Evolutionary conservation across 441 rosid genomes (phyloP).

Genomic region (Bocquillonia castaneifolia): DNA sequence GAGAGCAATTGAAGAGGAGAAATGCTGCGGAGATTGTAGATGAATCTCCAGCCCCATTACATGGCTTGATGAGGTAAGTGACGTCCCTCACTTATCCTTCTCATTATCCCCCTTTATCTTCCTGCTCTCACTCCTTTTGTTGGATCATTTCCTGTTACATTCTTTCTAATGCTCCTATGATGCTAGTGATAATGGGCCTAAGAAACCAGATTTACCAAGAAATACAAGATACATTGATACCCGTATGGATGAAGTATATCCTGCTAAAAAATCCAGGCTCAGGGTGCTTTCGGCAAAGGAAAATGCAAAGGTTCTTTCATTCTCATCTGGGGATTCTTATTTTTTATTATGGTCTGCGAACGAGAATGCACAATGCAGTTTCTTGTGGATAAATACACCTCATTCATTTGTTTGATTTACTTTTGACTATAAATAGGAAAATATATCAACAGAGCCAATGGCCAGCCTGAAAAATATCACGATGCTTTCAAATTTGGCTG

Average conservation of each 20-base stretch:
- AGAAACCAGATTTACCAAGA: slow-evolving; percentile 45
- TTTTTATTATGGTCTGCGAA: slow-evolving; percentile 1
- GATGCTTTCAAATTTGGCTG: slow-evolving; percentile 49
- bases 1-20: slow-evolving; percentile 71
- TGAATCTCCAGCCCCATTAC: slow-evolving; percentile 44
- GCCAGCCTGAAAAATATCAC: slow-evolving; percentile 44
- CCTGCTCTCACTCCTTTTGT: not conserved
- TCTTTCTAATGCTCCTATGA: slow-evolving; percentile 22
- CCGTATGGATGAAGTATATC: slow-evolving; percentile 71
- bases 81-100: not conserved
- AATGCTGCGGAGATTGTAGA: slow-evolving; percentile 44
- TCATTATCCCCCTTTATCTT: no score
- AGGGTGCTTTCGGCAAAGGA: slow-evolving; percentile 53
- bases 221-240: slow-evolving; percentile 62
- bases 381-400: not conserved
- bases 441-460: slow-evolving; percentile 37
- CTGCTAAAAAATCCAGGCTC: slow-evolving; percentile 68
- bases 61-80: slow-evolving; percentile 42
- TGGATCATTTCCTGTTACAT: slow-evolving; percentile 16
- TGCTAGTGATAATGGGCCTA: slow-evolving; percentile 36
- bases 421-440: slow-evolving; percentile 45
- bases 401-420: slow-evolving; percentile 14
- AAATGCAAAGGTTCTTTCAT: slow-evolving; percentile 51
- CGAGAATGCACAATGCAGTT: not conserved
- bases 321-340: slow-evolving; percentile 3